Evolutionary conservation across 257 asterid species (phyloP).

Genomic region (Solanum tarapatanum): DNA sequence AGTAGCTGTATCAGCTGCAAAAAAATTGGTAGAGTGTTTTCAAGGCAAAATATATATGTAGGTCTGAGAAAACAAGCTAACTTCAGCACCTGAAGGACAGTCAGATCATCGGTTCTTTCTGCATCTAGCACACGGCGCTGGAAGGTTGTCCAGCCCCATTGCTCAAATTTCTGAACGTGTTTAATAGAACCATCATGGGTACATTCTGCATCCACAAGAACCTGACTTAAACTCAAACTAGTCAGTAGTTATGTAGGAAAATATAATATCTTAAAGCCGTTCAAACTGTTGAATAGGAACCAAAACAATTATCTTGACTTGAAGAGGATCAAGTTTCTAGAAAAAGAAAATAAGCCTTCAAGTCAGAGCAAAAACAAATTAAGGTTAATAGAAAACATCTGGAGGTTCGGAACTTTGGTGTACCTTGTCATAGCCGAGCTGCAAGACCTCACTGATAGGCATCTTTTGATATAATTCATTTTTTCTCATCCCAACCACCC

Average conservation of each 20-base stretch:
- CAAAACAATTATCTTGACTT: not conserved
- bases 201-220: conserved; percentile 97
- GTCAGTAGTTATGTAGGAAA: conserved; percentile 5
- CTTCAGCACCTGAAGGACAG: conserved; percentile 56
- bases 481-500: conserved; percentile 70
- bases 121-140: conserved; percentile 85
- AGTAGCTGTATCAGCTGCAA: not conserved
- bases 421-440: conserved; percentile 80
- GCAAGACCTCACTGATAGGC: conserved; percentile 24
- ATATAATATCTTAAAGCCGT: not conserved
- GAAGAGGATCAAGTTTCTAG: not conserved
- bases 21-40: not conserved
- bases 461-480: conserved; percentile 25
- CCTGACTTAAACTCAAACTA: conserved; percentile 38
- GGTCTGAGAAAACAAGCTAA: not conserved
- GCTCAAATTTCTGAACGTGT: conserved; percentile 87
- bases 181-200: conserved; percentile 90
- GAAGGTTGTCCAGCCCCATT: conserved; percentile 98
- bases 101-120: conserved; percentile 68
- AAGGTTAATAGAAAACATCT: not conserved
- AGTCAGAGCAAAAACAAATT: not conserved
- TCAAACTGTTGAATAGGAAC: not conserved
- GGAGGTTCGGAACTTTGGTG: not conserved
- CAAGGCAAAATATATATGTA: not conserved
- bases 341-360: not conserved